Percentiles rank a stretch among this genome's conserved stretches.
Conservation (phyloP, 768 basidiomycete species). For the Rhodotorula babjevae region DNA sequence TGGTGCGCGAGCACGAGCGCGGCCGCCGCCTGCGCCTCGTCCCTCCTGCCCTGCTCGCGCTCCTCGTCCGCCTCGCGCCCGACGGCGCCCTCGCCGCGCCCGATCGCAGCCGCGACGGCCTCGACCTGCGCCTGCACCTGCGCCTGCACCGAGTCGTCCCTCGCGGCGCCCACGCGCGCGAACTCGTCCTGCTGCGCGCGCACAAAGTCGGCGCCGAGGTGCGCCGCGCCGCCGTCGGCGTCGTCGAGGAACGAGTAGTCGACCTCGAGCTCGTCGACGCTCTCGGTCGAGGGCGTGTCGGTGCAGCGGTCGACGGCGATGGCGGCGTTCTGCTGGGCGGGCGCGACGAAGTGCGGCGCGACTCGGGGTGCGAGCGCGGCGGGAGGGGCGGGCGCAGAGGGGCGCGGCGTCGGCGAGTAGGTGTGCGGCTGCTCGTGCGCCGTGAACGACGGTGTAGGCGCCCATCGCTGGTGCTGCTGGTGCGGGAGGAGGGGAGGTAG, state of each 20-base stretch:
- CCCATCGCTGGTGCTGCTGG: no score
- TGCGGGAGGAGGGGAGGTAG: no score
- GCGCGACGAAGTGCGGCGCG: no score
- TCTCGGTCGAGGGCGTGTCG: no score
- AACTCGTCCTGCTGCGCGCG: not conserved
- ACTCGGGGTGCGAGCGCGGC: not conserved
- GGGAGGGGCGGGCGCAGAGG: no score
- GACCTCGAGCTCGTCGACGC: not conserved
- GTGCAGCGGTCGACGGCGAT: not conserved
- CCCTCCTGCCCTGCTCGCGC: not conserved
- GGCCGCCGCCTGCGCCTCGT: not conserved
- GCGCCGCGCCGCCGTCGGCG: not conserved
- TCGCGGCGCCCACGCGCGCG: not conserved
- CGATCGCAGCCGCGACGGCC: no score
- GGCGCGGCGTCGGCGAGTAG: no score
- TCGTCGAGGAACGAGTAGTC: constrained; percentile 4
- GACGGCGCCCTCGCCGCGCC: no score
- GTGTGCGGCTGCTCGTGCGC: no score
- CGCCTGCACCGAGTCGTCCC: not conserved
- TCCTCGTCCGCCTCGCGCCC: no score
- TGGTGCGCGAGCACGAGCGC: not conserved
- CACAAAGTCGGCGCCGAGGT: not conserved
- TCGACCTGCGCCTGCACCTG: not conserved
- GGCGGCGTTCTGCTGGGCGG: no score
- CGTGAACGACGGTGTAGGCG: no score